A percentile compares a stretch with the other conserved stretches of the same genome.
These are phyloP conservation scores for Vigna unguiculata DNA, from an alignment of 306 rosid species.

Conservation along the genomic window DNA sequence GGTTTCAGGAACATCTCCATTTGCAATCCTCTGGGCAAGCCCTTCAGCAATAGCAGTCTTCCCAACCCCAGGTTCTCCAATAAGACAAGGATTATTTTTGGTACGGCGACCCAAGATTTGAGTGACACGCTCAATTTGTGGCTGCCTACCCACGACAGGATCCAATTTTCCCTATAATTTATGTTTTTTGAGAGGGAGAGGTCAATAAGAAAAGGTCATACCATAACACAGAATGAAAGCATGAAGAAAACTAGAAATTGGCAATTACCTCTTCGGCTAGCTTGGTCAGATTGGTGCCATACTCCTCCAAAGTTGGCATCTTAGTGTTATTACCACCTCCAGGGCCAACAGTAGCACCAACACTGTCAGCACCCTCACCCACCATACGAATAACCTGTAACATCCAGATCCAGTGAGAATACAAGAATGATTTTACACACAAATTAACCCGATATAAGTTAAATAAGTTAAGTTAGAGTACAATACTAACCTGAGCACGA, in stretches of 20 bases:
- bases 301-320: slow-evolving; percentile 91
- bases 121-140: slow-evolving; percentile 90
- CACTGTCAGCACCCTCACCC: slow-evolving; percentile 89
- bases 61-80: slow-evolving; percentile 99
- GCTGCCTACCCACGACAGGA: slow-evolving; percentile 98
- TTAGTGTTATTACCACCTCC: slow-evolving; percentile 74
- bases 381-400: slow-evolving; percentile 91
- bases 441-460: neutral
- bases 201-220: neutral
- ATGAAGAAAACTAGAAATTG: neutral
- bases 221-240: neutral
- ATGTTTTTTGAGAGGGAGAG: neutral
- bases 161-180: slow-evolving; percentile 83
- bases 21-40: slow-evolving; percentile 93
- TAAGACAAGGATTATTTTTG: slow-evolving; percentile 92
- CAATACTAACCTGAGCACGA: slow-evolving; percentile 78
- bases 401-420: slow-evolving; percentile 16
- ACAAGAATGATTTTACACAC: neutral
- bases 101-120: slow-evolving; percentile 94
- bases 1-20: slow-evolving; percentile 96
- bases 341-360: slow-evolving; percentile 76
- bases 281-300: slow-evolving; percentile 95
- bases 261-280: slow-evolving; percentile 86
- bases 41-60: slow-evolving; percentile 99
- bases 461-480: neutral